A percentile compares a stretch with the other conserved stretches of the same genome.
Conservation (phyloP, 208 protist genomes). For the Wallacemonas rigidus region DNA sequence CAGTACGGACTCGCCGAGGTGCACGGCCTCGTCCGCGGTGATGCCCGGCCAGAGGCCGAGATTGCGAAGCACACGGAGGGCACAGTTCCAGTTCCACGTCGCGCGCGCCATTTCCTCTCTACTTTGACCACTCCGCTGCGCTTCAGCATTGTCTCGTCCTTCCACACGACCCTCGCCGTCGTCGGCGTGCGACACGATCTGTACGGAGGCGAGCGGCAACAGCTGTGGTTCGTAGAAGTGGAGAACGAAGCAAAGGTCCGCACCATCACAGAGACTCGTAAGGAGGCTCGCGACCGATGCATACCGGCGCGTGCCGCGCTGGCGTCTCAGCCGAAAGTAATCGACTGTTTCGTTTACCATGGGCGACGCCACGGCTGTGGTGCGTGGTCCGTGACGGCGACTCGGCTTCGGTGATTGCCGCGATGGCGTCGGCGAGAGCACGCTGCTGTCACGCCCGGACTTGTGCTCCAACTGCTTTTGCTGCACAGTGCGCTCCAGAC, state of each 20-base stretch:
- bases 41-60: constrained; percentile 52
- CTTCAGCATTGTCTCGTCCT: too few relatives aligned
- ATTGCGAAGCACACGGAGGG: constrained; percentile 22
- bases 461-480: background rate
- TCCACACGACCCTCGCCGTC: background rate
- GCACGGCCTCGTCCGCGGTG: constrained; percentile 51
- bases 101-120: constrained; percentile 8
- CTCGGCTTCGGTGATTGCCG: background rate
- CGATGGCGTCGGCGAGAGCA: background rate
- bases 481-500: background rate
- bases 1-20: constrained; percentile 46
- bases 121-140: background rate
- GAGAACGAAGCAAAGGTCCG: constrained; percentile 44
- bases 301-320: background rate
- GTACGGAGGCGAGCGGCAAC: constrained; percentile 30
- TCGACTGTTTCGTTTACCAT: background rate
- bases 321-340: background rate
- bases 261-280: constrained; percentile 25
- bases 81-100: constrained; percentile 29
- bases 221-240: constrained; percentile 63
- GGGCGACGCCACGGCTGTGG: background rate
- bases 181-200: background rate
- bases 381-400: constrained; percentile 4
- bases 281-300: background rate
- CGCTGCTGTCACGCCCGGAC: background rate